Conservation (phyloP, 768 basidiomycete genomes). For the Krasilnikovozyma curviuscula region DNA sequence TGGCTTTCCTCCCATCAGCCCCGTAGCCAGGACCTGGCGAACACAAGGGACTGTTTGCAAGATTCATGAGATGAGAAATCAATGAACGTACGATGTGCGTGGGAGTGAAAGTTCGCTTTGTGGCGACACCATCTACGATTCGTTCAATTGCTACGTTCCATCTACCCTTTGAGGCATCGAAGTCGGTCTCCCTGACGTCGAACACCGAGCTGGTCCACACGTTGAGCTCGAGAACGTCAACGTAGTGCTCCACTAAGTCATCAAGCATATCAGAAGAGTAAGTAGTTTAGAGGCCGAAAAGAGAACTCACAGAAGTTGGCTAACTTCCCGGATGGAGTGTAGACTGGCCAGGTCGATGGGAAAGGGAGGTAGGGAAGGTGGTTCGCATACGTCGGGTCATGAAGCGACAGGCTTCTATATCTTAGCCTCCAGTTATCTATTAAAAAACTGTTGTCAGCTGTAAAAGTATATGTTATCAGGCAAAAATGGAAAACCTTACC, state of each 20-base stretch:
- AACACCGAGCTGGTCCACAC: slow-evolving; percentile 34
- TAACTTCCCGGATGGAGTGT: slow-evolving; percentile 39
- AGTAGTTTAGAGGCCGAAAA: not conserved
- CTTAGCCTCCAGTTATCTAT: not conserved
- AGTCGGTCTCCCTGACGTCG: slow-evolving; percentile 16
- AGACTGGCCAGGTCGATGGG: slow-evolving; percentile 42
- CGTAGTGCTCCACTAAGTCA: too few relatives aligned
- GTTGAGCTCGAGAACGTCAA: slow-evolving; percentile 41
- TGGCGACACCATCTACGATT: slow-evolving; percentile 5
- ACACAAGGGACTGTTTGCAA: too few relatives aligned
- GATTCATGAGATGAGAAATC: too few relatives aligned
- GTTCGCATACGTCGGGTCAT: slow-evolving; percentile 47
- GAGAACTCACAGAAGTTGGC: slow-evolving; percentile 32
- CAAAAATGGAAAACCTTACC: too few relatives aligned
- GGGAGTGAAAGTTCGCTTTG: slow-evolving; percentile 26
- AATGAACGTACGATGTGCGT: slow-evolving; percentile 37
- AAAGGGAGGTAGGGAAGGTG: slow-evolving; percentile 40
- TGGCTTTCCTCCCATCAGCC: slow-evolving; percentile 34
- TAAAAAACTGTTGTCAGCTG: slow-evolving; percentile 18
- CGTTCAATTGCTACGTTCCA: slow-evolving; percentile 19
- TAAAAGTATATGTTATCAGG: too few relatives aligned
- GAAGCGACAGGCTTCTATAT: slow-evolving; percentile 33
- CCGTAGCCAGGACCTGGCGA: slow-evolving; percentile 38
- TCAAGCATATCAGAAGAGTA: not conserved
- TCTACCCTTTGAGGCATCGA: slow-evolving; percentile 24